Evolutionary conservation across 768 basidiomycete species (phyloP).

Genomic region (Trametes cubensis): DNA sequence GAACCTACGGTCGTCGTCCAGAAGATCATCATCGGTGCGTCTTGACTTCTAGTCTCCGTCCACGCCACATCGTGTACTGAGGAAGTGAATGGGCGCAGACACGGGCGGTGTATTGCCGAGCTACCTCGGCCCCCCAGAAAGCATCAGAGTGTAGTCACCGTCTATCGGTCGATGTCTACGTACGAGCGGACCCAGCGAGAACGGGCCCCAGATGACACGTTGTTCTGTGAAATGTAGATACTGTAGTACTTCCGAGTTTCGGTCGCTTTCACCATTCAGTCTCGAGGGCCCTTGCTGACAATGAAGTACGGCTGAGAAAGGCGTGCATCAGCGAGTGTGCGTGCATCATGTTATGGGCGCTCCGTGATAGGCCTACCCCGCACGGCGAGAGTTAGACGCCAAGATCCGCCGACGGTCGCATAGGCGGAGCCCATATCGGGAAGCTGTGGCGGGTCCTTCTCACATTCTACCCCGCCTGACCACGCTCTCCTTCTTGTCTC

Average conservation of each 20-base stretch:
- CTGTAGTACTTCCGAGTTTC: too few species aligned
- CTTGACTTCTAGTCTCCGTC: not conserved
- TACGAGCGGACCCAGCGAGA: not conserved
- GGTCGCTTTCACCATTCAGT: too few species aligned
- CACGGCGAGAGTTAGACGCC: constrained; percentile 15
- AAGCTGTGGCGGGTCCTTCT: constrained; percentile 14
- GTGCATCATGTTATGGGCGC: constrained; percentile 4
- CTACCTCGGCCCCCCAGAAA: constrained; percentile 69
- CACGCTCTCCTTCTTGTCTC: constrained; percentile 9
- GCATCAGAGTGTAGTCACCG: constrained; percentile 32
- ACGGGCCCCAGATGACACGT: not conserved
- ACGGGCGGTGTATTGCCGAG: constrained; percentile 56
- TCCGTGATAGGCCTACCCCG: not conserved
- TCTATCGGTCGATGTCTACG: not conserved
- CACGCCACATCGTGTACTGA: not conserved
- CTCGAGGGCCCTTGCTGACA: too few species aligned
- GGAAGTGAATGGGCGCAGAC: constrained; percentile 39
- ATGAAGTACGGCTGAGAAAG: too few species aligned
- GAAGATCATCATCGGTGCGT: constrained; percentile 60
- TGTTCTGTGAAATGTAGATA: constrained; percentile 1
- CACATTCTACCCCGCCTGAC: not conserved
- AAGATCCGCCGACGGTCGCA: constrained; percentile 21
- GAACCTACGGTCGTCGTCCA: constrained; percentile 63
- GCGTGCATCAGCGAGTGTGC: too few species aligned
- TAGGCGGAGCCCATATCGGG: constrained; percentile 8